These are phyloP conservation scores for Plicaturopsis crispa DNA, from an alignment of 768 basidiomycete species.

Conservation along the genomic window DNA sequence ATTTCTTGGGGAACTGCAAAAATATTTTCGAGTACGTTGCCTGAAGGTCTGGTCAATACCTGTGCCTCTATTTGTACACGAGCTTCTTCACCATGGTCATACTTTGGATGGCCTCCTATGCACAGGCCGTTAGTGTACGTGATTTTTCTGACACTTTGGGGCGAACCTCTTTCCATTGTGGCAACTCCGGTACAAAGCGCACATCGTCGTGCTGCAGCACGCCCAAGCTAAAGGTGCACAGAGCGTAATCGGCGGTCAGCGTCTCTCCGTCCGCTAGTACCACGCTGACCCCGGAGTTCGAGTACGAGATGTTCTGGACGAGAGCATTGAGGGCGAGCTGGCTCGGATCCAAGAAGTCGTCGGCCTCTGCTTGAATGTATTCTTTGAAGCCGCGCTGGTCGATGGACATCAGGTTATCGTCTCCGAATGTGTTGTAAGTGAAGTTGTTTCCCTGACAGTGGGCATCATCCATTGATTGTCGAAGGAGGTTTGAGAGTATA, in stretches of 20 bases:
- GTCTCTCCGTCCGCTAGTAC: constrained; percentile 32
- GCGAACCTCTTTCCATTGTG: too few species aligned
- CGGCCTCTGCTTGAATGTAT: constrained; percentile 49
- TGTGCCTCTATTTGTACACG: too few species aligned
- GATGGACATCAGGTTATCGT: constrained; percentile 41
- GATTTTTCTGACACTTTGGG: too few species aligned
- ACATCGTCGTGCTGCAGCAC: constrained; percentile 63
- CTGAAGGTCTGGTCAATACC: too few species aligned
- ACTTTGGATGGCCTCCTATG: constrained; percentile 55
- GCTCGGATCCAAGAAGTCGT: constrained; percentile 37
- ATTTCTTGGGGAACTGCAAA: constrained; percentile 51
- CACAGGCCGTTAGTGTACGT: constrained; percentile 43
- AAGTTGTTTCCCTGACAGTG: constrained; percentile 51
- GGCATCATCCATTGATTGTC: constrained; percentile 4
- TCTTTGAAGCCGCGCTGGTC: constrained; percentile 60
- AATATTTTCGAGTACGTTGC: constrained; percentile 65
- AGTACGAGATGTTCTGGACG: constrained; percentile 40
- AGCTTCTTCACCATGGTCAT: constrained; percentile 43
- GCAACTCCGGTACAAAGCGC: constrained; percentile 44
- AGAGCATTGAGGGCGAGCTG: constrained; percentile 45
- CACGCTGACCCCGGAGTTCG: constrained; percentile 36
- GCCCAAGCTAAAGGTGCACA: constrained; percentile 65
- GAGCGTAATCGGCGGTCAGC: constrained; percentile 46
- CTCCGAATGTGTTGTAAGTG: constrained; percentile 48
- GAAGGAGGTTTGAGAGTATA: neutral